These are phyloP conservation scores for Pseudonectria foliicola DNA, from an alignment of 2,329 filamentous ascomycete genomes.

Conservation along the genomic window DNA sequence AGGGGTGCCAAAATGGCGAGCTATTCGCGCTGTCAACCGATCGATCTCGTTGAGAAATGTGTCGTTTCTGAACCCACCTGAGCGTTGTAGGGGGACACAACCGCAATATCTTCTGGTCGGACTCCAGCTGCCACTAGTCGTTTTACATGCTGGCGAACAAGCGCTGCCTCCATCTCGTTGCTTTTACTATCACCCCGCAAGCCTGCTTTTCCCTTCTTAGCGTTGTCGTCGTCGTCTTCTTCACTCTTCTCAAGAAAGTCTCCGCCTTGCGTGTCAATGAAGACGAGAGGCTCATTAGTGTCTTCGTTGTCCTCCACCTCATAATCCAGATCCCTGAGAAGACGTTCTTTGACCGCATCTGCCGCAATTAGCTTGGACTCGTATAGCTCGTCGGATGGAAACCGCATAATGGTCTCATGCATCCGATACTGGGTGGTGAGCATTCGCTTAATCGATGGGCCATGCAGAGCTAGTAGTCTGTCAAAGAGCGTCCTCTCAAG, in stretches of 20 bases:
- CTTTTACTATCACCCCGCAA: conserved; percentile 64
- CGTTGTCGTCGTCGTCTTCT: conserved; percentile 52
- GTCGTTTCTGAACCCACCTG: conserved; percentile 47
- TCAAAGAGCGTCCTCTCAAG: conserved; percentile 93
- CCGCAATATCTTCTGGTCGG: conserved; percentile 75
- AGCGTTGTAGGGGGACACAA: conserved; percentile 94
- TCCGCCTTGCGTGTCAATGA: conserved; percentile 93
- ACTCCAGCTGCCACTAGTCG: conserved; percentile 74
- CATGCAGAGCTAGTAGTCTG: conserved; percentile 74
- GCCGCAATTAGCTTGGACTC: conserved; percentile 74
- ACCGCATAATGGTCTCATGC: conserved; percentile 93
- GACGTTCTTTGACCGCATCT: conserved; percentile 64
- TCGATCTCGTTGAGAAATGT: conserved; percentile 14
- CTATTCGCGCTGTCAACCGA: conserved; percentile 32
- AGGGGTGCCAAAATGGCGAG: conserved; percentile 72
- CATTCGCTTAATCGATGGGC: conserved; percentile 81
- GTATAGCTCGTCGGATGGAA: conserved; percentile 85
- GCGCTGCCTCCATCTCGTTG: conserved; percentile 81
- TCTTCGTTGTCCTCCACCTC: conserved; percentile 75
- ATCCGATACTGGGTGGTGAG: conserved; percentile 96
- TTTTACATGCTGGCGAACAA: conserved; percentile 72
- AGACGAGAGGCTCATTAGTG: conserved; percentile 79
- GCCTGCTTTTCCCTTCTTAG: conserved; percentile 38
- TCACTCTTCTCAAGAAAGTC: conserved; percentile 81
- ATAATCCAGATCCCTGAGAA: conserved; percentile 74